Evolutionary conservation across 202 grass and related monocot species (phyloP).

Genomic region (Saccharum hybrid): DNA sequence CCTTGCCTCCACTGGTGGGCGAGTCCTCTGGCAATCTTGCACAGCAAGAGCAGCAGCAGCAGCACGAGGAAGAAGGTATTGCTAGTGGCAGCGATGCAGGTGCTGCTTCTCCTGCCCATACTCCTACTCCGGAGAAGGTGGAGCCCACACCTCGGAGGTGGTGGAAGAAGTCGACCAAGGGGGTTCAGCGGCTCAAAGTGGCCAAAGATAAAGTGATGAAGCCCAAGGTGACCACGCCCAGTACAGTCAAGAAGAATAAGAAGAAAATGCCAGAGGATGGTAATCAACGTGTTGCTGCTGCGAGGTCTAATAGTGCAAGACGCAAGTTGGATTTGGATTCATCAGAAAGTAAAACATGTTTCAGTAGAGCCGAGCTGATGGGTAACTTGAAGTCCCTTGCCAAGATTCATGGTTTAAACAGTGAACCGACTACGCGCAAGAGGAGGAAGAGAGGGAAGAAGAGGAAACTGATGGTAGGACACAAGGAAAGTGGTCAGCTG

Average conservation of each 20-base stretch:
- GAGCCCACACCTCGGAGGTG: slow-evolving; percentile 23
- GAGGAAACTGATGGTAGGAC: slow-evolving; percentile 23
- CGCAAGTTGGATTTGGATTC: slow-evolving; percentile 51
- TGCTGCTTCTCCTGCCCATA: not conserved
- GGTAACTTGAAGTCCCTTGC: slow-evolving; percentile 46
- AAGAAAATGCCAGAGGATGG: not conserved
- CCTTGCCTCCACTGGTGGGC: not conserved
- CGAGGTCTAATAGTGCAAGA: not conserved
- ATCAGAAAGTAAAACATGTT: slow-evolving; percentile 1
- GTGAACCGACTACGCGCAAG: not conserved
- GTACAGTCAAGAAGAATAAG: slow-evolving; percentile 7
- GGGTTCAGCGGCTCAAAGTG: slow-evolving; percentile 42
- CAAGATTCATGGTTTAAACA: not conserved
- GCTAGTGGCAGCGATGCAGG: not conserved
- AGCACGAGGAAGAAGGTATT: not conserved
- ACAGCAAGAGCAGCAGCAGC: slow-evolving; percentile 12
- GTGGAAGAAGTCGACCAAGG: slow-evolving; percentile 52
- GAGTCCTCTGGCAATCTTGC: slow-evolving; percentile 4
- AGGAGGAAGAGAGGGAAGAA: slow-evolving; percentile 40
- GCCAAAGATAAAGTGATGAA: slow-evolving; percentile 44
- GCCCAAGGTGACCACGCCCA: not conserved
- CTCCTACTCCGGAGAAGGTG: slow-evolving; percentile 42
- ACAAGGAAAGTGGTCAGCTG: slow-evolving; percentile 7
- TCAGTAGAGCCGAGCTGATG: slow-evolving; percentile 37
- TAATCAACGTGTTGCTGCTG: not conserved